phyloP scores from a whole-genome alignment of 2,329 filamentous ascomycete genomes.

The Rachicladosporium sp. region DNA sequence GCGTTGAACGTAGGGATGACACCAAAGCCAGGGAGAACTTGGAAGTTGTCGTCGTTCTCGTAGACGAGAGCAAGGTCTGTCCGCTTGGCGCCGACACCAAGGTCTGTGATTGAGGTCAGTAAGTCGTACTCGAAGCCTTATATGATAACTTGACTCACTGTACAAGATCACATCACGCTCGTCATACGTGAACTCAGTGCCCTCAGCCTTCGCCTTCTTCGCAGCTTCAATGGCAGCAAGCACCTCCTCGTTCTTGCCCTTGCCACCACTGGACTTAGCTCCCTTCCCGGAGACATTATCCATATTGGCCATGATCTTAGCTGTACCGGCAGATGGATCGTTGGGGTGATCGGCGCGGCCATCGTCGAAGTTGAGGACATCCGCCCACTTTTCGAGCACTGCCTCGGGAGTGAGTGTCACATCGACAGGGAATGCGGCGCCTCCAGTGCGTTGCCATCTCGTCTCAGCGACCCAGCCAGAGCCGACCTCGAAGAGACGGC shows the following conservation, averaged over 20 bases:
- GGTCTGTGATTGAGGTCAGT: conserved; percentile 34
- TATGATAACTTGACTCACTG: conserved; percentile 50
- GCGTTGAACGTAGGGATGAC: conserved; percentile 69
- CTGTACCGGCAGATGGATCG: conserved; percentile 60
- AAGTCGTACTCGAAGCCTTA: conserved; percentile 65
- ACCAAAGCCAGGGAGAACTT: conserved; percentile 77
- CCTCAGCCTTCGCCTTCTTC: conserved; percentile 57
- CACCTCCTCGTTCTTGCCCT: conserved; percentile 52
- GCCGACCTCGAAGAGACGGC: conserved; percentile 84
- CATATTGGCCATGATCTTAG: conserved; percentile 70
- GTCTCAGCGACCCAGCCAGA: conserved; percentile 84
- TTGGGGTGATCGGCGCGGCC: conserved; percentile 75
- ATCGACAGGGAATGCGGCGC: conserved; percentile 78
- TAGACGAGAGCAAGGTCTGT: conserved; percentile 74
- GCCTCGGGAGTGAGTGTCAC: conserved; percentile 69
- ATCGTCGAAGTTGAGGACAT: conserved; percentile 75
- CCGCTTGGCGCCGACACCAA: conserved; percentile 80
- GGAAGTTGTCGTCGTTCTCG: conserved; percentile 79
- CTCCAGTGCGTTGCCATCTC: conserved; percentile 82
- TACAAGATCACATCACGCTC: conserved; percentile 89
- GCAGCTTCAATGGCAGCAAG: conserved; percentile 65
- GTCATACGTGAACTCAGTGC: conserved; percentile 68
- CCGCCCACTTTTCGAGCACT: conserved; percentile 59
- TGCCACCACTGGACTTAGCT: conserved; percentile 21
- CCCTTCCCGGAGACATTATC: conserved; percentile 56